phyloP scores from a whole-genome alignment of 139 green algal species.

The Cymbomonas tetramitiformis region DNA sequence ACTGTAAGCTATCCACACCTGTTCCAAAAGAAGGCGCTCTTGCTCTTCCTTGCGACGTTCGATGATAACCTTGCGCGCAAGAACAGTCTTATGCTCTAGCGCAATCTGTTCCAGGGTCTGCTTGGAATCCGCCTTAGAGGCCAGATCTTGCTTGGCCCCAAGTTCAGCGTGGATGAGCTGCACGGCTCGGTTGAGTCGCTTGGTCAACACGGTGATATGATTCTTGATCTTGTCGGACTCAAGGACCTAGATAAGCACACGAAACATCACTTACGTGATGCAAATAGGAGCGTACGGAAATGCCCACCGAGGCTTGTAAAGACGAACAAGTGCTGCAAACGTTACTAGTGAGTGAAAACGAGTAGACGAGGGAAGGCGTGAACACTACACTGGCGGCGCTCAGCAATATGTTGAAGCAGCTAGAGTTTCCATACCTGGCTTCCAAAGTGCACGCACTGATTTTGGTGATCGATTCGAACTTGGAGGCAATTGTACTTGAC shows the following conservation, averaged over 20 bases:
- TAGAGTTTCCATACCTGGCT: constrained; percentile 46
- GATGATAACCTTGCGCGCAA: constrained; percentile 77
- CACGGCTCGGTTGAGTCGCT: constrained; percentile 52
- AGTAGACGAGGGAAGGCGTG: too few species aligned
- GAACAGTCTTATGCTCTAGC: constrained; percentile 55
- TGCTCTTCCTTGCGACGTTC: constrained; percentile 88
- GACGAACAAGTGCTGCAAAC: too few species aligned
- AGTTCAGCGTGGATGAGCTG: constrained; percentile 40
- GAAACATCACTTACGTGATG: neutral
- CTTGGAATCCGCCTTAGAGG: constrained; percentile 15
- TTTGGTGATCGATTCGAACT: constrained; percentile 71
- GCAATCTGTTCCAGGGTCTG: constrained; percentile 12
- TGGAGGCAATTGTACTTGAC: constrained; percentile 69
- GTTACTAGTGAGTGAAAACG: too few species aligned
- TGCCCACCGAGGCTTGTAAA: too few species aligned
- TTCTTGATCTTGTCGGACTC: constrained; percentile 46
- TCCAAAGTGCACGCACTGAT: constrained; percentile 76
- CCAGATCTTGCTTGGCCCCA: constrained; percentile 29
- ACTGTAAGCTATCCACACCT: too few species aligned
- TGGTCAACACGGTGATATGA: constrained; percentile 42
- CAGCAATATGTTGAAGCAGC: constrained; percentile 36
- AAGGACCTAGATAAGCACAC: constrained; percentile 24
- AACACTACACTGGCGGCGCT: neutral
- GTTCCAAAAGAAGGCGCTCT: constrained; percentile 60
- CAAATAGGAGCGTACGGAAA: neutral